Evolutionary conservation across 805 yeast species (phyloP).

Genomic region (Schwanniomyces yamadae): DNA sequence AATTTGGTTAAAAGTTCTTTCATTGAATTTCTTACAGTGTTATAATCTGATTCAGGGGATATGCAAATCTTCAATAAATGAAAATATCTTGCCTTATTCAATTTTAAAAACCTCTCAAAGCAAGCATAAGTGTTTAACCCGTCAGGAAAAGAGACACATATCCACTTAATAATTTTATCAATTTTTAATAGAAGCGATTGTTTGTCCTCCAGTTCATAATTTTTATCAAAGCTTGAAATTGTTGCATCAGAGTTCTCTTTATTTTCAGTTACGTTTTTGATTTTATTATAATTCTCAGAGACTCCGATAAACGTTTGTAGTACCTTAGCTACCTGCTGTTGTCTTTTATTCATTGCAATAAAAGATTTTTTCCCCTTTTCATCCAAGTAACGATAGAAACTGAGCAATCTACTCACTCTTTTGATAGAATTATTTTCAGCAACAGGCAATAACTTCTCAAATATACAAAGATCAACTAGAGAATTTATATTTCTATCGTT

Average conservation of each 20-base stretch:
- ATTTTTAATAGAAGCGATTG: conserved; percentile 32
- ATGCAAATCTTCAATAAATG: conserved; percentile 55
- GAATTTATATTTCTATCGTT: conserved; percentile 68
- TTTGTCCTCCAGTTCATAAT: conserved; percentile 16
- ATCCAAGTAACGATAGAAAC: conserved; percentile 48
- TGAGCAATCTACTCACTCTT: conserved; percentile 55
- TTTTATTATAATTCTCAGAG: conserved; percentile 40
- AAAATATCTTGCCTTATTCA: conserved; percentile 59
- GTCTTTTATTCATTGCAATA: conserved; percentile 67
- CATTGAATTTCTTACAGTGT: conserved; percentile 57
- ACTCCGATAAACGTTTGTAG: conserved; percentile 48
- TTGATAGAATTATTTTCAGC: conserved; percentile 38
- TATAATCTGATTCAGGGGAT: conserved; percentile 57
- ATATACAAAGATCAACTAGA: conserved; percentile 58
- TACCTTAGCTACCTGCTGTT: conserved; percentile 56
- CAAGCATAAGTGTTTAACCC: conserved; percentile 47
- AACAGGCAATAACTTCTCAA: conserved; percentile 61
- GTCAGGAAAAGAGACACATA: conserved; percentile 57
- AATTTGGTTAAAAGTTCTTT: conserved; percentile 61
- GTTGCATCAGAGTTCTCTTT: conserved; percentile 15
- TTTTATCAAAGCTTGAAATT: conserved; percentile 16
- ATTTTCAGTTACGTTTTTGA: conserved; percentile 9
- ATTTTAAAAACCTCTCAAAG: conserved; percentile 49
- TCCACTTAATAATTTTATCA: conserved; percentile 60
- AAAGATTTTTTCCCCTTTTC: conserved; percentile 63